Evolutionary conservation across 75 land plant species (phyloP), one percentile per base, ranked within the genome.

Genomic region (Pseudotsuga menziesii): DNA sequence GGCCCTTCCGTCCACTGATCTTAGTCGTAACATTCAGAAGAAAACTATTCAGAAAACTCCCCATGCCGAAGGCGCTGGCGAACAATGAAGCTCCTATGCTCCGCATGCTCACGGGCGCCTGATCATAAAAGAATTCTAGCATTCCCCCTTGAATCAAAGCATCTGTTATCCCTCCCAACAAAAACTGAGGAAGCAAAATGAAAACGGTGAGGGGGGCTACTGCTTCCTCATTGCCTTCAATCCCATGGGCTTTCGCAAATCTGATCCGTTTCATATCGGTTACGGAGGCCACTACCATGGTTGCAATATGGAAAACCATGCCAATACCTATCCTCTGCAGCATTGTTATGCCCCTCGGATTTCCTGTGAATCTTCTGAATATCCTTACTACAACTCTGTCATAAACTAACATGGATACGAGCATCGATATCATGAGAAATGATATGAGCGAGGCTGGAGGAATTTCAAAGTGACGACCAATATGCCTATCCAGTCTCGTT

Each of bases 41-140:
- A 36, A 83, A 79, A 41, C 80, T 83, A 48, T 85, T 86, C 23
- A 80, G n/a, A 64, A 77, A 84, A 55, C 75, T 74, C 3, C 86
- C 86, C 19, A 81, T 25, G 2, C 82, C 82, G 4, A 67, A 26
- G 54, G 76, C 70, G 4, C 73, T 72, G 77, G 78, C n/a, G 17
- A 69, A 80, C 15, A 76, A 72, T n/a, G 83, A 82, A 35, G 79
- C 54, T 4, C 82, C 86, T 57, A 84, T 48, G 58, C 82, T 80
- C 39, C 75, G 72, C 83, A 84, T 80, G 52, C 77, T 75, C 58
- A 87, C 86, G 3, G 94, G 91, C 5, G 87, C 85, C 44, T 91
- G 89, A 62, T 89, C 88, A 70, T 91, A 89, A 86, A 91, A 89
- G 76, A 91, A 91, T 78, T 91, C 91, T 41, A 87, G 73, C 80